These are phyloP conservation scores for Apiotrichum brassicae DNA, from an alignment of 1,284 basidiomycete genomes.

Conservation along the genomic window DNA sequence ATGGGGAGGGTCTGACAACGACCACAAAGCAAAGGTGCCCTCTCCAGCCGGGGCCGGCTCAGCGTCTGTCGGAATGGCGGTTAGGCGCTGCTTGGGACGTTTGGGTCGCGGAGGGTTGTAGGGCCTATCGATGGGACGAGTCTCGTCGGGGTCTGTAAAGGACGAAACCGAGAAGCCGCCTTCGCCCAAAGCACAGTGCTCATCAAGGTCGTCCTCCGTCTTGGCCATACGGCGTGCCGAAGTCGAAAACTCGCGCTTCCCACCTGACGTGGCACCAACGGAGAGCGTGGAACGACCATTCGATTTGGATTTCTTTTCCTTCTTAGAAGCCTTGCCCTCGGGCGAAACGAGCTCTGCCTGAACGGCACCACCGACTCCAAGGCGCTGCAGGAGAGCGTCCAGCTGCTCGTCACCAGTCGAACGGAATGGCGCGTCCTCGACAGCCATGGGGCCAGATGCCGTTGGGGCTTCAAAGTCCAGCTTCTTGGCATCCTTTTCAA, in stretches of 20 bases:
- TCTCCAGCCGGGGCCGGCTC: not conserved
- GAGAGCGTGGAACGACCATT: not conserved
- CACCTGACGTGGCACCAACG: not conserved
- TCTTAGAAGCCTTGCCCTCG: not conserved
- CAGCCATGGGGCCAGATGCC: not conserved
- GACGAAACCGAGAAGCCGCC: not conserved
- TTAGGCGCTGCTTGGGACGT: not conserved
- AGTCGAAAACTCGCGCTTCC: constrained; percentile 5
- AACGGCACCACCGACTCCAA: constrained; percentile 1
- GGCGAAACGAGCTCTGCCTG: not conserved
- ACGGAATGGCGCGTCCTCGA: constrained; percentile 1
- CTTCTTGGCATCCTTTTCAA: not conserved
- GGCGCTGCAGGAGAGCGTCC: not conserved
- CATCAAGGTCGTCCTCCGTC: not conserved
- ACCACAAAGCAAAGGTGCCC: not conserved
- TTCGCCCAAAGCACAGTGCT: constrained; percentile 1
- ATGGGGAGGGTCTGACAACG: not conserved
- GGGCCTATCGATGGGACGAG: not conserved
- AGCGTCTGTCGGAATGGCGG: not conserved
- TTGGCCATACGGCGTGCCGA: not conserved
- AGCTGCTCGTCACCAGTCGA: constrained; percentile 6
- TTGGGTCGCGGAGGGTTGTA: not conserved
- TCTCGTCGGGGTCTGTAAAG: not conserved
- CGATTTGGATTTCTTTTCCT: too few relatives aligned
- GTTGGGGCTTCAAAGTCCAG: not conserved